Evolutionary conservation across 805 yeast genomes (phyloP).

Genomic region (Zygotorulaspora chibaensis): DNA sequence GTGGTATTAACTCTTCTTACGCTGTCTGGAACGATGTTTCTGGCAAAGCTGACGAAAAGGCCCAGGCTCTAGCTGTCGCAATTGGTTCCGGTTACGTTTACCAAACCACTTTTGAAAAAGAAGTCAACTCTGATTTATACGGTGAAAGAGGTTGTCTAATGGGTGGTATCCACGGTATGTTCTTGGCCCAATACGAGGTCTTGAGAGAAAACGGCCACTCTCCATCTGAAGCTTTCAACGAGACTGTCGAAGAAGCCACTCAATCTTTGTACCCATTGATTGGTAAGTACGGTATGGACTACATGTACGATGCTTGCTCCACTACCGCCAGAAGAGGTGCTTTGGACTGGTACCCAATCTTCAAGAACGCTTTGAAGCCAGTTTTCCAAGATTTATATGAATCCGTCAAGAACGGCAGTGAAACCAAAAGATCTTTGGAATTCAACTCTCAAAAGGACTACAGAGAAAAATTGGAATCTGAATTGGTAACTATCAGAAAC

Average conservation of each 20-base stretch:
- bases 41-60: constrained; percentile 99
- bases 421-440: constrained; percentile 96
- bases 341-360: constrained; percentile 98
- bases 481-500: constrained; percentile 86
- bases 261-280: constrained; percentile 98
- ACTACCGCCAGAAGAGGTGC: constrained; percentile 99
- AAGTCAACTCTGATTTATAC: constrained; percentile 97
- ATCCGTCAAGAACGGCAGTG: constrained; percentile 92
- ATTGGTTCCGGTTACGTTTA: constrained; percentile 99
- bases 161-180: constrained; percentile 99
- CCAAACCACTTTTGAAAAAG: constrained; percentile 99
- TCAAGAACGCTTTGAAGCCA: constrained; percentile 98
- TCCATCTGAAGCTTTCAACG: constrained; percentile 99
- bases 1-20: constrained; percentile 99
- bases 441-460: constrained; percentile 98
- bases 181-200: constrained; percentile 99
- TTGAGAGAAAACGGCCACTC: constrained; percentile 99
- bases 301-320: constrained; percentile 99
- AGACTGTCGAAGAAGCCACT: constrained; percentile 99
- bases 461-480: constrained; percentile 93
- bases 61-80: constrained; percentile 97
- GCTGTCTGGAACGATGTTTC: constrained; percentile 99
- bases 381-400: constrained; percentile 95
- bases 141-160: constrained; percentile 99
- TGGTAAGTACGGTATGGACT: constrained; percentile 99